Evolutionary conservation across 2,329 filamentous ascomycete genomes (phyloP).

Genomic region (Exophiala lecanii-corni): DNA sequence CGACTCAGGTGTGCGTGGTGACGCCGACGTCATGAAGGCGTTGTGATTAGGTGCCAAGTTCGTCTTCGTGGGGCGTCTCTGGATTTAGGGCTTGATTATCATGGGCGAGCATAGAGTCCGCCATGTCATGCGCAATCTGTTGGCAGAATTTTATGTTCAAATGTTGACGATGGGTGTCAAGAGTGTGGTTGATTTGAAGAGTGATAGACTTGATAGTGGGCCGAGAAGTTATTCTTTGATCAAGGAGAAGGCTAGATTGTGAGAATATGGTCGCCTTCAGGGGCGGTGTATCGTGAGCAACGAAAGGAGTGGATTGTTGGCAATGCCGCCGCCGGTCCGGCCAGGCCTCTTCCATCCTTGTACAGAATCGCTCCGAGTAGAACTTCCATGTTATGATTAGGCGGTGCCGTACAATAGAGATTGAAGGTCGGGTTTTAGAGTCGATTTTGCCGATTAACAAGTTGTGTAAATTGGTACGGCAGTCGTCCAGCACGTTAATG

Average conservation of each 20-base stretch:
- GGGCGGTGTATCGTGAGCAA: too few relatives aligned
- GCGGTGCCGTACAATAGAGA: too few relatives aligned
- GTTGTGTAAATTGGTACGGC: too few relatives aligned
- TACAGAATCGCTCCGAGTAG: too few relatives aligned
- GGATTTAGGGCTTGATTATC: conserved; percentile 57
- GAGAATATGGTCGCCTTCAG: conserved; percentile 3
- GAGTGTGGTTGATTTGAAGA: conserved; percentile 46
- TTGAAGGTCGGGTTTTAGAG: too few relatives aligned
- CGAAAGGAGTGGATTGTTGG: too few relatives aligned
- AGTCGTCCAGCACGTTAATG: too few relatives aligned
- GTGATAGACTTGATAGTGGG: conserved; percentile 39
- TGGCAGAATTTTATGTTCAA: conserved; percentile 60
- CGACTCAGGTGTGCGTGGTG: conserved; percentile 55
- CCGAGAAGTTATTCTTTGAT: conserved; percentile 40
- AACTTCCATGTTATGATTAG: too few relatives aligned
- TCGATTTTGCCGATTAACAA: too few relatives aligned
- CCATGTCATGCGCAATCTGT: conserved; percentile 57
- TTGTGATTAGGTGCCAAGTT: conserved; percentile 59
- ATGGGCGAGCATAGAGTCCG: conserved; percentile 57
- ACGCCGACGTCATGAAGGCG: conserved; percentile 57
- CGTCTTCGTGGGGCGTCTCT: conserved; percentile 58
- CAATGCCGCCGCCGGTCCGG: too few relatives aligned
- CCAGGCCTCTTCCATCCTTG: too few relatives aligned
- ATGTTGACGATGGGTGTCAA: conserved; percentile 57
- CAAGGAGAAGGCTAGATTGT: conserved; percentile 32